These are phyloP conservation scores for Crucihimalaya himalaica DNA, from an alignment of 345 rosid species.

Conservation along the genomic window DNA sequence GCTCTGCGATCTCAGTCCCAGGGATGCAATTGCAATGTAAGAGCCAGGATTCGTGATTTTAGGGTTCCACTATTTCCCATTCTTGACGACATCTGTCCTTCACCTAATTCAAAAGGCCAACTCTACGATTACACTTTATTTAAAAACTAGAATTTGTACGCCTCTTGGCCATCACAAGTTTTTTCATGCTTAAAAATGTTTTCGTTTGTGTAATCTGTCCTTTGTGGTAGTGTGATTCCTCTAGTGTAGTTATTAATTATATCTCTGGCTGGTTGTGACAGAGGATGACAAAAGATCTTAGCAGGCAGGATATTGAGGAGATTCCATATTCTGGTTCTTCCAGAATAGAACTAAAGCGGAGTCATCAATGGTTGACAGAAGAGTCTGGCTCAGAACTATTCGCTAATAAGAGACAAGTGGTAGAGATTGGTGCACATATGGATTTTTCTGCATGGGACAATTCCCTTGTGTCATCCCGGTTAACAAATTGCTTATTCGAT, in stretches of 20 bases:
- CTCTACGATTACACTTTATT: not conserved
- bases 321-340: slow-evolving; percentile 9
- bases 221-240: not conserved
- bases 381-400: slow-evolving; percentile 52
- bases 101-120: not conserved
- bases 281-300: slow-evolving; percentile 12
- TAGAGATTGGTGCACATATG: slow-evolving; percentile 47
- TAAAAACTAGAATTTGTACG: too few species aligned
- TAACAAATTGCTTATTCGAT: slow-evolving; percentile 52
- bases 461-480: slow-evolving; percentile 53
- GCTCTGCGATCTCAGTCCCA: slow-evolving; percentile 15
- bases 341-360: slow-evolving; percentile 49
- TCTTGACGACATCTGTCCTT: not conserved
- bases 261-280: slow-evolving; percentile 18
- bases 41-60: not conserved
- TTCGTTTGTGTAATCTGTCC: not conserved
- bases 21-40: slow-evolving; percentile 17
- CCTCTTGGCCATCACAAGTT: too few species aligned
- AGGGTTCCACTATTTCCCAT: not conserved
- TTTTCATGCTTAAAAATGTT: not conserved
- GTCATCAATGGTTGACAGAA: slow-evolving; percentile 66
- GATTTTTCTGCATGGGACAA: slow-evolving; percentile 54
- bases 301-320: slow-evolving; percentile 24
- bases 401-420: slow-evolving; percentile 69
- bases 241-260: not conserved